Evolutionary conservation across 2,329 filamentous ascomycete genomes (phyloP), one percentile per base, ranked within the genome.

Genomic region (Aciculosporium take): DNA sequence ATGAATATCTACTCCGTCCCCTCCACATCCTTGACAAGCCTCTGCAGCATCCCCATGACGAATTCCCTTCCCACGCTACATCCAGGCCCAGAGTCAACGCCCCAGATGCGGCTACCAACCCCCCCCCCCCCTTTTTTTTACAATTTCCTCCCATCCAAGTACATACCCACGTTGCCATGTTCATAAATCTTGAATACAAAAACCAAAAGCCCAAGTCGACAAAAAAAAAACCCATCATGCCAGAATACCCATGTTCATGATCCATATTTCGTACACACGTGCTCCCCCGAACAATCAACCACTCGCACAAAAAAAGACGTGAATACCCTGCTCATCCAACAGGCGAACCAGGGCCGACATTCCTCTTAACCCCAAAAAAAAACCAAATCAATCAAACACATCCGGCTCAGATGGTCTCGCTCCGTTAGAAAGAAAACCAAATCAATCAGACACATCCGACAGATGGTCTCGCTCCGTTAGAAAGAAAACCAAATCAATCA

Each of bases 381-480:
- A 20, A 12, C 12, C 30, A 24, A 15, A 42, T 39, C 56, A 61
- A 27, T 63, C 58, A 49, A 58, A 63, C 60, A 63, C 63, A 45
- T 64, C 61, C 15, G 49, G 49, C 34, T 53, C 58, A 2, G 53
- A 51, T 33, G 56, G 60, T 36, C 57, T 48, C 24, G 50, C n/a
- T n/a, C n/a, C n/a, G n/a, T n/a, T 17, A 33, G 20, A 18, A 20
- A 17, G 20, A 20, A 32, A 20, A 12, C 12, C 30, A 24, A 15
- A 42, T 39, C 56, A 61, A 27, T 63, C 58, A 49, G 58, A 63
- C 60, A 63, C 63, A 45, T 64, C 61, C 15, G 49, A 49, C 58
- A 2, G 53, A 51, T 33, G 56, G 60, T 36, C 57, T 48, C 24
- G 50, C n/a, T n/a, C n/a, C n/a, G n/a, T n/a, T 17, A 33, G 20